Conservation (phyloP, 495 filamentous ascomycete genomes). For the Trichoderma orchidacearum region DNA sequence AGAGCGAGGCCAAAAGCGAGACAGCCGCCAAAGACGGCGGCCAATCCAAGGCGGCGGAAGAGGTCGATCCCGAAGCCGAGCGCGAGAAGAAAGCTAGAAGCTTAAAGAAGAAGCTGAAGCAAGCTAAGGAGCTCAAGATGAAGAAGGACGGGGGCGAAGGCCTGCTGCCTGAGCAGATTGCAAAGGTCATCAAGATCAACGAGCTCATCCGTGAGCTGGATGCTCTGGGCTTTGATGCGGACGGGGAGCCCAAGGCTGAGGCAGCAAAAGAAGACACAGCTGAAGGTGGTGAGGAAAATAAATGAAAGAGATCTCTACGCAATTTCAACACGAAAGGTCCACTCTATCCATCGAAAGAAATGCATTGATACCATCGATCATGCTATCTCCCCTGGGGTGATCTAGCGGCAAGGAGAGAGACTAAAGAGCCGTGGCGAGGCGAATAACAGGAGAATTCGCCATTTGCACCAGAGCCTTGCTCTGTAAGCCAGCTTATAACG, state of each 20-base stretch:
- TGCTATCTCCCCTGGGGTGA: too few species aligned
- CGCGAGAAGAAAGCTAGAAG: conserved; percentile 87
- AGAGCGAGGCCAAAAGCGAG: conserved; percentile 18
- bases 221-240: conserved; percentile 64
- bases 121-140: conserved; percentile 77
- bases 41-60: conserved; percentile 14
- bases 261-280: not conserved
- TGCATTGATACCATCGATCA: not conserved
- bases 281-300: not conserved
- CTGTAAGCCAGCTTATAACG: too few species aligned
- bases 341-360: not conserved
- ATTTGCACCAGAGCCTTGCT: too few species aligned
- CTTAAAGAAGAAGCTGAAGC: conserved; percentile 90
- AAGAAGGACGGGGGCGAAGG: conserved; percentile 80
- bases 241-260: conserved; percentile 30
- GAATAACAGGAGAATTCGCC: too few species aligned
- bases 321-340: not conserved
- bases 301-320: not conserved
- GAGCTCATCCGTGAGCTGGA: conserved; percentile 86
- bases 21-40: conserved; percentile 13
- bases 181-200: conserved; percentile 93
- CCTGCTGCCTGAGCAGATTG: conserved; percentile 86
- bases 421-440: too few species aligned
- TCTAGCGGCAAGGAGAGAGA: too few species aligned
- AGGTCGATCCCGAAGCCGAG: conserved; percentile 55